Conservation (phyloP, 2,329 filamentous ascomycete genomes). For the Periglandula ipomoeae region DNA sequence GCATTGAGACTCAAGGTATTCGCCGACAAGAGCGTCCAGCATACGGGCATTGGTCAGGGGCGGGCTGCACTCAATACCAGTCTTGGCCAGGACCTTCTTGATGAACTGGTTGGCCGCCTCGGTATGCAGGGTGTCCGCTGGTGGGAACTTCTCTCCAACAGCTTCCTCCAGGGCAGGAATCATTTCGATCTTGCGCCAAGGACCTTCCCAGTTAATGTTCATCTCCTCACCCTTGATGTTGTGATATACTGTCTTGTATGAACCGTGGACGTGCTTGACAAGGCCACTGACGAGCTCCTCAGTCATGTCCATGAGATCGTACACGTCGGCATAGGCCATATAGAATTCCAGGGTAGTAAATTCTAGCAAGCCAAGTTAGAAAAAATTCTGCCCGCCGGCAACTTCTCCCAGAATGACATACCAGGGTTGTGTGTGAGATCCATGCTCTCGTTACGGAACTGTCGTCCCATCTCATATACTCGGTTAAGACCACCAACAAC, state of each 20-base stretch:
- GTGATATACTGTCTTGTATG: slow-evolving; percentile 77
- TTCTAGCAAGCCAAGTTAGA: slow-evolving; percentile 40
- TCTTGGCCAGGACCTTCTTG: slow-evolving; percentile 74
- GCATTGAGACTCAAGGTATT: slow-evolving; percentile 91
- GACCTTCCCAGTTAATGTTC: slow-evolving; percentile 90
- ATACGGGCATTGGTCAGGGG: slow-evolving; percentile 91
- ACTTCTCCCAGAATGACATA: slow-evolving; percentile 9
- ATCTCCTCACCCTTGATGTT: slow-evolving; percentile 80
- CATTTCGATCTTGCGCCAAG: slow-evolving; percentile 93
- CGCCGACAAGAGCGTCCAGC: slow-evolving; percentile 88
- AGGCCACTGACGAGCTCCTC: slow-evolving; percentile 87
- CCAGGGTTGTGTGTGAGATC: slow-evolving; percentile 71
- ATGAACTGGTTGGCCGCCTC: slow-evolving; percentile 84
- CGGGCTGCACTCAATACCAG: slow-evolving; percentile 79
- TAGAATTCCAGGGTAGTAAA: slow-evolving; percentile 99
- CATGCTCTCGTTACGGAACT: slow-evolving; percentile 84
- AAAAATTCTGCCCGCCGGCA: neutral
- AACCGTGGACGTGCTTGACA: slow-evolving; percentile 80
- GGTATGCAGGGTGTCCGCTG: slow-evolving; percentile 82
- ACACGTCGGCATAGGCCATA: slow-evolving; percentile 83
- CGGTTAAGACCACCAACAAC: slow-evolving; percentile 90
- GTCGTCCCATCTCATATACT: slow-evolving; percentile 91
- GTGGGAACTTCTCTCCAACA: slow-evolving; percentile 87
- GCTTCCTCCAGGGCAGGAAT: slow-evolving; percentile 76
- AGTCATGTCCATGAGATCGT: slow-evolving; percentile 72